These are phyloP conservation scores for Phoenix dactylifera DNA, from an alignment of 176 grass and related monocot genomes.

Conservation along the genomic window DNA sequence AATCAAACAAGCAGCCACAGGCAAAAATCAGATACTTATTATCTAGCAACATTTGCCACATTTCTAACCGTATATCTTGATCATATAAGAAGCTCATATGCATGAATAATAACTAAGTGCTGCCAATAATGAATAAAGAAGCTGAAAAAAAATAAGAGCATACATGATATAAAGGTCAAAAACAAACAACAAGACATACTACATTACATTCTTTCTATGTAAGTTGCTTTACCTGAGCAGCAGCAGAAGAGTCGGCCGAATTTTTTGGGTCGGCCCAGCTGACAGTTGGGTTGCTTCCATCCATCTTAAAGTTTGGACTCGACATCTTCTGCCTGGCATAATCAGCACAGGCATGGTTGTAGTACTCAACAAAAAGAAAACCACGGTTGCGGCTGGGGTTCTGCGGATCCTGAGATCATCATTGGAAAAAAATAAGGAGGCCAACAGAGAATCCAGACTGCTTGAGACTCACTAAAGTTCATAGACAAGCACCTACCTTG, in stretches of 20 bases:
- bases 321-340: constrained; percentile 65
- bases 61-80: too few relatives aligned
- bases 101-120: too few relatives aligned
- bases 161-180: too few relatives aligned
- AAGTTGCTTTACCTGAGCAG: constrained; percentile 45
- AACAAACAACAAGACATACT: too few relatives aligned
- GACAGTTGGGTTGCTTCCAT: constrained; percentile 82
- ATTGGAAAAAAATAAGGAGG: constrained; percentile 11
- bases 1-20: too few relatives aligned
- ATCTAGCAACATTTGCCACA: too few relatives aligned
- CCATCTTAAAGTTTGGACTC: constrained; percentile 66
- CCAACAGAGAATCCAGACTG: neutral
- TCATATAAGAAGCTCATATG: too few relatives aligned
- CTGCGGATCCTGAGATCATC: constrained; percentile 61
- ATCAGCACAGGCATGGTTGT: constrained; percentile 91
- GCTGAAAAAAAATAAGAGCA: too few relatives aligned
- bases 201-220: neutral
- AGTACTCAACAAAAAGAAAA: constrained; percentile 92
- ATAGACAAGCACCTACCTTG: constrained; percentile 37
- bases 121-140: too few relatives aligned
- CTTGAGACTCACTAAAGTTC: neutral
- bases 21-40: too few relatives aligned
- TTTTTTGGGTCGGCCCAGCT: constrained; percentile 94
- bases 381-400: constrained; percentile 80
- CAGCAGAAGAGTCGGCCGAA: constrained; percentile 47